Evolutionary conservation across 768 basidiomycete genomes (phyloP), one percentile per base, ranked within the genome.

Genomic region (Leccinum variicolor): DNA sequence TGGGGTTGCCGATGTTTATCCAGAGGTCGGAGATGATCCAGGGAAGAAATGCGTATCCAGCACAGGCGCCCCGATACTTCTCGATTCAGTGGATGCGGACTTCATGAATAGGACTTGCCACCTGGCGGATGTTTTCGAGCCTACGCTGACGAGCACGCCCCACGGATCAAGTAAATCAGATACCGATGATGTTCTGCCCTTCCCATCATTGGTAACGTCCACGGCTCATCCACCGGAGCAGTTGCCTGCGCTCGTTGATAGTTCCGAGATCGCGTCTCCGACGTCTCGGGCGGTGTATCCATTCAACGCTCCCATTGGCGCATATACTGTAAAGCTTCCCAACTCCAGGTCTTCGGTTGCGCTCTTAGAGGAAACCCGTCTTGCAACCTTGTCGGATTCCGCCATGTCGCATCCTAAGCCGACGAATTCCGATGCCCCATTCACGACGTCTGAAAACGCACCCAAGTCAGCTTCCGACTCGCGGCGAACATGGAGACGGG

Each of bases 271-370:
- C 10, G 17, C 14, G 4, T 58, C 62, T 6, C 54, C 26, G n/a
- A 14, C 14, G 1, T 58, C 62, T 7, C 55, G 29, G n/a, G 43
- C 17, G 5, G 33, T 25, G 8, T 60, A 55, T 26, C 21, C 51
- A 1, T 55, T 66, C 43, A 55, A 58, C 49, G 43, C 23, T 11
- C 47, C 52, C 14, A 34, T 33, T 2, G 52, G 17, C 34, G 8
- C 33, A 28, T 66, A 63, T 23, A 41, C 15, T 26, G 62, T 69
- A 56, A 68, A 64, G 26, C 51, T 66, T n/a, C 65, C 65, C 19
- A 33, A 34, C 19, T 17, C 56, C 9, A 11, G 28, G 6, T 41
- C 57, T 1, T n/a, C 52, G 1, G 13, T 10, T 14, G 36, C 55
- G 45, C 51, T 41, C 17, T 50, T 21, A 26, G 48, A 56, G 25